These are phyloP conservation scores for Aspergillus bridgeri DNA, from an alignment of 495 filamentous ascomycete genomes.

Conservation along the genomic window DNA sequence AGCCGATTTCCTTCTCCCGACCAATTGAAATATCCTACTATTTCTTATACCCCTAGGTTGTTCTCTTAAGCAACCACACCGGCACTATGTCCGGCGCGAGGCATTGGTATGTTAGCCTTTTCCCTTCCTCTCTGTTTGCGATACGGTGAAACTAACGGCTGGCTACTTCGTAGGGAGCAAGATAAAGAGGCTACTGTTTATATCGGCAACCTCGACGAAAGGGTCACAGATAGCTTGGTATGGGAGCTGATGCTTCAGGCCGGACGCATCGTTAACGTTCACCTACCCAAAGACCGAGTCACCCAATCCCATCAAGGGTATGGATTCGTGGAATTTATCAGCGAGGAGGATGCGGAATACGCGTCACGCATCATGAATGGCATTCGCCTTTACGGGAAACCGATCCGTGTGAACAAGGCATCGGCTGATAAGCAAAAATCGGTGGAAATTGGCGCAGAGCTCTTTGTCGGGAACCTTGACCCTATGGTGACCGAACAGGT, in stretches of 20 bases:
- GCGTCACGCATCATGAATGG: constrained; percentile 96
- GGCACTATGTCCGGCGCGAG: constrained; percentile 65
- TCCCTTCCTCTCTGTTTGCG: not conserved
- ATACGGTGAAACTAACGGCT: not conserved
- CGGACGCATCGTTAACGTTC: constrained; percentile 94
- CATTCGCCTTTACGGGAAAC: constrained; percentile 87
- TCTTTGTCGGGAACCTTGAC: constrained; percentile 96
- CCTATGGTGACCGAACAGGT: constrained; percentile 93
- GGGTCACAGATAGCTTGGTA: constrained; percentile 83
- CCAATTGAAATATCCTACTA: not conserved
- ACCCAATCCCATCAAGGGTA: constrained; percentile 96
- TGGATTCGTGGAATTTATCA: constrained; percentile 97
- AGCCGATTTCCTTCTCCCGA: not conserved
- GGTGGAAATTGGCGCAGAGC: constrained; percentile 91
- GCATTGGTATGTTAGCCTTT: constrained; percentile 62
- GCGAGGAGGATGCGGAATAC: constrained; percentile 95
- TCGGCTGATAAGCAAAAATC: constrained; percentile 96
- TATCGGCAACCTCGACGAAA: constrained; percentile 96
- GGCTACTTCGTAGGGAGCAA: constrained; percentile 69
- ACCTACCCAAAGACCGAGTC: constrained; percentile 95
- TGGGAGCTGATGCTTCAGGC: constrained; percentile 98
- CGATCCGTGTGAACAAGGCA: constrained; percentile 95
- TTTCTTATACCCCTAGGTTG: not conserved
- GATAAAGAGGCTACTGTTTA: constrained; percentile 99
- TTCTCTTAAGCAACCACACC: not conserved